Evolutionary conservation across 2,329 filamentous ascomycete species (phyloP), one percentile per base, ranked within the genome.

Genomic region (Colletotrichum sp.): DNA sequence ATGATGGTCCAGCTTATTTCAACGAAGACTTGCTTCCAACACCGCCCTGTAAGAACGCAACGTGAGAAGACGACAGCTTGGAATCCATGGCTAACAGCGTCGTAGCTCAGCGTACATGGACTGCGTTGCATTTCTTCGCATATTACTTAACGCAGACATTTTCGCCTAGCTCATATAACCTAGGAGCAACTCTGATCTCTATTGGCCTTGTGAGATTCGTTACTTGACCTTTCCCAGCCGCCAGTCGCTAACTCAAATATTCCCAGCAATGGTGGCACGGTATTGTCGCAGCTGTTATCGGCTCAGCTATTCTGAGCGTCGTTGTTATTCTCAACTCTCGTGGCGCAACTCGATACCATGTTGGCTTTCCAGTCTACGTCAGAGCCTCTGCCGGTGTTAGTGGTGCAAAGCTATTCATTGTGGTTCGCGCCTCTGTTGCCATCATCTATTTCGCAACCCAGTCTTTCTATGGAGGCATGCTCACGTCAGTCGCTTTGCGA

Each of bases 391-490:
- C 82, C 3, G 83, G 83, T 7, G 82, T 86, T 69, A 83, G 82
- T 34, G 85, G 84, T 18, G 82, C 83, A 2, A 82, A 82, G 70
- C 83, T 84, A 32, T 86, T 87, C 77, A 80, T 86, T 52, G 82
- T 84, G 75, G 77, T 81, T 3, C 76, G 80, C 4, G 79, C 77
- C n/a, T 78, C 83, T 0, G 83, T 86, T 3, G 82, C 81, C 14
- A 80, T 84, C 38, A 83, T 86, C 70, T 86, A 84, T 79, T 84
- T 84, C 69, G 83, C 83, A 7, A 83, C 81, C 12, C 81, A 84
- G 76, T 83, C 79, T 13, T 83, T 82, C 72, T 82, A 84, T 68
- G 83, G 81, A 16, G 80, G 81, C 7, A 81, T 83, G 43, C 74
- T 86, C 68, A 79, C 77, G 0, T 76, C 78, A 26, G 82, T 85